phyloP scores from a whole-genome alignment of 1,284 basidiomycete genomes.

The Austroboletus novae-zelandiae region DNA sequence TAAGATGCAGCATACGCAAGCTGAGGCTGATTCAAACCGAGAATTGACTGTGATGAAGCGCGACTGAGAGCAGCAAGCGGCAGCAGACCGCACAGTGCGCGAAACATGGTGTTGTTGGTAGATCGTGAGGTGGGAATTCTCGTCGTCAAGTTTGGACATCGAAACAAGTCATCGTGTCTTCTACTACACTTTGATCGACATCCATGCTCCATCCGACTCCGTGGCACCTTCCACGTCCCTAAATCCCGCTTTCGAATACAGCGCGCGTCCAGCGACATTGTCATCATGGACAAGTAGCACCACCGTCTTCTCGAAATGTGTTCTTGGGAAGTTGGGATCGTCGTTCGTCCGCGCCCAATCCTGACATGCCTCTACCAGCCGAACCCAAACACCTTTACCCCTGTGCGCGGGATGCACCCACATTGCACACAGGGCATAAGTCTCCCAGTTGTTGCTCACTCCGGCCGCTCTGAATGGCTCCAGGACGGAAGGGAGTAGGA shows the following conservation, averaged over 20 bases:
- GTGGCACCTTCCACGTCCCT: constrained; percentile 6
- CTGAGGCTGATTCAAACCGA: constrained; percentile 8
- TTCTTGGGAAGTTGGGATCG: constrained; percentile 8
- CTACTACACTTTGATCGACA: constrained; percentile 18
- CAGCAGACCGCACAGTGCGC: constrained; percentile 11
- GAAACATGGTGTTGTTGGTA: background rate
- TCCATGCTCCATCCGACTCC: constrained; percentile 20
- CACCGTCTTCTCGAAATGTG: constrained; percentile 13
- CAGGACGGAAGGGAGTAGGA: constrained; percentile 10
- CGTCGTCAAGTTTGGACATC: too few relatives aligned
- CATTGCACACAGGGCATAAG: constrained; percentile 33
- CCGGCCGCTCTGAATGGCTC: constrained; percentile 15
- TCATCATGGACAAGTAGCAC: constrained; percentile 13
- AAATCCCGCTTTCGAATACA: constrained; percentile 27
- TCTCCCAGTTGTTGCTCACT: constrained; percentile 14
- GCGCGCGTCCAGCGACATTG: constrained; percentile 13
- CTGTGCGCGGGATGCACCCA: constrained; percentile 38
- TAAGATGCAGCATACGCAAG: constrained; percentile 11
- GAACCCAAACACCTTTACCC: constrained; percentile 30
- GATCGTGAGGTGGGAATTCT: too few relatives aligned
- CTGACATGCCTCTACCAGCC: constrained; percentile 18
- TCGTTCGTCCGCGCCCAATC: constrained; percentile 23
- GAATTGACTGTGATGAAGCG: constrained; percentile 18
- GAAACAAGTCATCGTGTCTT: background rate
- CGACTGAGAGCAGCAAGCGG: constrained; percentile 15